Evolutionary conservation across 371 early-diverging fungal species (phyloP).

Genomic region (Apophysomyces elegans): DNA sequence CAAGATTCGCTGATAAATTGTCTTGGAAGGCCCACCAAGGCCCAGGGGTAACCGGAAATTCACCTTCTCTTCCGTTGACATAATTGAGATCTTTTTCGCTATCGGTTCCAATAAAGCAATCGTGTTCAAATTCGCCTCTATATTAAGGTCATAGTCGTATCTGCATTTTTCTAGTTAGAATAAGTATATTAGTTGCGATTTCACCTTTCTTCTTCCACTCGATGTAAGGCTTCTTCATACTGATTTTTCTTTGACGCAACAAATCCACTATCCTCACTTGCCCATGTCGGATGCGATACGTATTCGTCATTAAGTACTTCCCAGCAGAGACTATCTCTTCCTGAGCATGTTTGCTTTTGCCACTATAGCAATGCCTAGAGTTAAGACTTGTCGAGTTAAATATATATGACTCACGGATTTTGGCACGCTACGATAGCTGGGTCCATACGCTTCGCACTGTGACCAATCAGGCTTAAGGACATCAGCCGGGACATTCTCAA

Average conservation of each 20-base stretch:
- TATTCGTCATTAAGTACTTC: conserved; percentile 97
- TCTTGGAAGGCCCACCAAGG: conserved; percentile 82
- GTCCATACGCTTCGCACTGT: conserved; percentile 54
- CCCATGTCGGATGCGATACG: conserved; percentile 95
- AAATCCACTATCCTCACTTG: conserved; percentile 94
- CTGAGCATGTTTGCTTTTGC: conserved; percentile 71
- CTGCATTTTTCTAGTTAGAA: conserved; percentile 19
- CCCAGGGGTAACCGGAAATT: conserved; percentile 75
- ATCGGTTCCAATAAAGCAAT: conserved; percentile 94
- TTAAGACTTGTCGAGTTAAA: not conserved
- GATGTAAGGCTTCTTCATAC: conserved; percentile 95
- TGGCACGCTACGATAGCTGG: conserved; percentile 72
- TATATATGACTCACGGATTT: conserved; percentile 49
- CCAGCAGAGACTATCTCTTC: conserved; percentile 88
- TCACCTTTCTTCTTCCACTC: conserved; percentile 95
- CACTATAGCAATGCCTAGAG: conserved; percentile 15
- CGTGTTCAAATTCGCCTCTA: conserved; percentile 91
- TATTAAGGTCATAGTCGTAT: conserved; percentile 98
- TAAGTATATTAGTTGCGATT: not conserved
- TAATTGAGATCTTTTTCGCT: conserved; percentile 70
- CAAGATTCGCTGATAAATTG: conserved; percentile 89
- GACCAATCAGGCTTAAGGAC: conserved; percentile 57
- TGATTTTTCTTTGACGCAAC: conserved; percentile 93
- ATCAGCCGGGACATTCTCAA: conserved; percentile 43
- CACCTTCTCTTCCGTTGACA: conserved; percentile 83